Evolutionary conservation across 2,329 filamentous ascomycete species (phyloP), one percentile per base, ranked within the genome.

Genomic region (Trichophyton benhamiae): DNA sequence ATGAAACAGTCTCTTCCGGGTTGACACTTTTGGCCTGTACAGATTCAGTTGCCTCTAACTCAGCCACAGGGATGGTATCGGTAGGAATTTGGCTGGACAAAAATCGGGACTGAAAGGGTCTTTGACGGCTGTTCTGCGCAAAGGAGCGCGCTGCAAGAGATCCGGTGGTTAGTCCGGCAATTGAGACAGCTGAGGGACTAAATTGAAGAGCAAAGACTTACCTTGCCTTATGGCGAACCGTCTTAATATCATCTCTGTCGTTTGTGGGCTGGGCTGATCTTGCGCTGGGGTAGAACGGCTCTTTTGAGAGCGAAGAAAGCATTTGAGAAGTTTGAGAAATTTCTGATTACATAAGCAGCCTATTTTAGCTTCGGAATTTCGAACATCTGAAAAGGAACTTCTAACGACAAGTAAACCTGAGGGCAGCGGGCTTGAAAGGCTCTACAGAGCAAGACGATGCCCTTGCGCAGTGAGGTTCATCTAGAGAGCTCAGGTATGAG

Each of bases 161-260:
- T 46, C 7, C 9, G 48, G 58, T 33, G 44, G 60, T 46, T 33
- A 61, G 44, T 27, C 20, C 11, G 15, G 27, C n/a, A 58, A 48
- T 59, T 44, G 30, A 17, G 20, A 11, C 22, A 42, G 30, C n/a
- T 52, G 8, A 17, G 27, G 3, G 13, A 62, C 7, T 30, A 36
- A 36, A 17, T 20, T 38, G 6, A 3, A 9, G 27, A 17, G 8
- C 41, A 52, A 17, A 41, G 11, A 70, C 74, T 68, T 61, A 76
- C 75, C 71, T 63, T 76, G 75, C 70, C 73, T 73, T 69, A 71
- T 64, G 66, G 68, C 71, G 49, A 74, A 58, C 61, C 73, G 68
- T 65, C 74, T 72, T 66, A 76, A 69, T 69, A 76, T 76, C 75
- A 76, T 76, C 17, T 44, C 42, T 41, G 55, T 44, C 27, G 27